Percentiles rank a stretch among this genome's conserved stretches.
These are phyloP conservation scores for Ensete glaucum DNA, from an alignment of 176 grass and related monocot genomes.

Conservation along the genomic window DNA sequence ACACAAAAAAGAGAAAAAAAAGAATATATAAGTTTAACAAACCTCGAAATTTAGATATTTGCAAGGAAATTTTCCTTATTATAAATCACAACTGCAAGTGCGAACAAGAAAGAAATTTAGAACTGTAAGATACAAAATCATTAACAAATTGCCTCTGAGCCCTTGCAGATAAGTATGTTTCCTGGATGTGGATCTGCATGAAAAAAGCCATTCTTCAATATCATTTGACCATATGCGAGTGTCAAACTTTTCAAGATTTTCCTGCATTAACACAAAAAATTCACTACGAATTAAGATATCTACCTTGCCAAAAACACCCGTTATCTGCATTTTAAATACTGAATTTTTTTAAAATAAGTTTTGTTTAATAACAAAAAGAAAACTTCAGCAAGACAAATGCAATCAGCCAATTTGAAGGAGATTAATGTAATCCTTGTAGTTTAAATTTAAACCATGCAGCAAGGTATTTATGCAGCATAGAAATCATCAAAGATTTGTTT, in stretches of 20 bases:
- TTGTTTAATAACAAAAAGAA: slow-evolving; percentile 1
- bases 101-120: not conserved
- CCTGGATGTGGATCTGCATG: slow-evolving; percentile 99
- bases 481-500: not conserved
- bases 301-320: not conserved
- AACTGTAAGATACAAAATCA: slow-evolving; percentile 16
- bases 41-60: not conserved
- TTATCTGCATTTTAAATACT: not conserved
- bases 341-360: slow-evolving; percentile 8
- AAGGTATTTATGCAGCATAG: not conserved
- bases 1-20: slow-evolving; percentile 4
- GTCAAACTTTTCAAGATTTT: slow-evolving; percentile 89
- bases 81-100: not conserved
- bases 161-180: slow-evolving; percentile 91
- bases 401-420: not conserved
- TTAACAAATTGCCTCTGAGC: slow-evolving; percentile 54
- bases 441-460: not conserved
- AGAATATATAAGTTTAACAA: not conserved
- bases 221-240: slow-evolving; percentile 99
- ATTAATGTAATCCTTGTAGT: not conserved
- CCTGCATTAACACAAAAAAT: slow-evolving; percentile 42
- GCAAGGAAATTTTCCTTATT: not conserved
- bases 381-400: slow-evolving; percentile 5
- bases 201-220: slow-evolving; percentile 96
- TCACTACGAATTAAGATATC: not conserved